Conservation (phyloP, 2,329 filamentous ascomycete genomes). For the Epichloe gansuensis region DNA sequence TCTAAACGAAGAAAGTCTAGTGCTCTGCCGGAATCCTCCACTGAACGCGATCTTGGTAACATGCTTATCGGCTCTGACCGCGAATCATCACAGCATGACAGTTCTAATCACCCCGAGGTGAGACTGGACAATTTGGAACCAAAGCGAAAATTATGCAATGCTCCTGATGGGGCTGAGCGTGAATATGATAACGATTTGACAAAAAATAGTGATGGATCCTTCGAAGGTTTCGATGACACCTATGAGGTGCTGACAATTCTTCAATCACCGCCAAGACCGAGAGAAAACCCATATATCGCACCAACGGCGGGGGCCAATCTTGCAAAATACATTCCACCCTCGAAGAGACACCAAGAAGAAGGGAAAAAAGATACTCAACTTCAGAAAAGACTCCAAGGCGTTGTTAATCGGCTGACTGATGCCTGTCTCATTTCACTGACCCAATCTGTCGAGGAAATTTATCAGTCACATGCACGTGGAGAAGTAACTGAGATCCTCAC, state of each 20-base stretch:
- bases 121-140: neutral
- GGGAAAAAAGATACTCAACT: conserved; percentile 56
- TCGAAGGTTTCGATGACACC: conserved; percentile 26
- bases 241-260: conserved; percentile 13
- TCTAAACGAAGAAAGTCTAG: conserved; percentile 32
- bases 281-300: conserved; percentile 83
- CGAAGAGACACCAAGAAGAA: conserved; percentile 46
- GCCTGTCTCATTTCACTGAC: conserved; percentile 78
- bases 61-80: neutral
- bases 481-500: conserved; percentile 73
- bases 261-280: conserved; percentile 30
- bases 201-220: conserved; percentile 18
- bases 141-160: neutral
- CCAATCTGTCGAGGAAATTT: conserved; percentile 68
- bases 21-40: conserved; percentile 8
- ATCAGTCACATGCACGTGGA: conserved; percentile 72
- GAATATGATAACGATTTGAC: neutral
- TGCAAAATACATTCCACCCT: conserved; percentile 81
- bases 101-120: neutral
- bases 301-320: conserved; percentile 38
- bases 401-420: conserved; percentile 87
- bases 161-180: neutral
- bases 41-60: neutral
- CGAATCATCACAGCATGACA: neutral
- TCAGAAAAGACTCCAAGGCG: conserved; percentile 69